Evolutionary conservation across 768 basidiomycete species (phyloP).

Genomic region (Naganishia onofrii): DNA sequence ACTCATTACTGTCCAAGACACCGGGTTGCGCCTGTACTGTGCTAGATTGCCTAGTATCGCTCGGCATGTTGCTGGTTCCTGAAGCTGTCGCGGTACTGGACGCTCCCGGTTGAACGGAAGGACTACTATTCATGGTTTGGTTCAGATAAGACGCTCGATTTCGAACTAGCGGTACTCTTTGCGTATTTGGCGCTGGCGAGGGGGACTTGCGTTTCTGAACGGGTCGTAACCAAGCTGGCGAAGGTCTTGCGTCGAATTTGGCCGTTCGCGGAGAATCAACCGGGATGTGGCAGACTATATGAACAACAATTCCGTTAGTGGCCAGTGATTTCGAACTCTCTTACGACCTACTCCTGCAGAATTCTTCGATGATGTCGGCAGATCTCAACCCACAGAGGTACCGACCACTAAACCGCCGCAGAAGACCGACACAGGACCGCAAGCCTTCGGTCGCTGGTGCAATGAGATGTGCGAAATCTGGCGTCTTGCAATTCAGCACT

Average conservation of each 20-base stretch:
- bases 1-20: neutral
- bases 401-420: slow-evolving; percentile 80
- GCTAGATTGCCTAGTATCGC: neutral
- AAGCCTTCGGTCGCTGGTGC: slow-evolving; percentile 79
- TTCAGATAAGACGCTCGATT: slow-evolving; percentile 15
- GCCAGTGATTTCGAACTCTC: slow-evolving; percentile 31
- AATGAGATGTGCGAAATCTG: slow-evolving; percentile 70
- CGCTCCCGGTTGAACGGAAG: neutral
- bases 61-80: neutral
- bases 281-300: slow-evolving; percentile 78
- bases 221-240: slow-evolving; percentile 82
- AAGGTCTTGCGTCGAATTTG: slow-evolving; percentile 54
- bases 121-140: slow-evolving; percentile 9
- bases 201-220: slow-evolving; percentile 61
- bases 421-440: slow-evolving; percentile 80
- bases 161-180: slow-evolving; percentile 10
- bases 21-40: neutral
- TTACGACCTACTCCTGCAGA: slow-evolving; percentile 68
- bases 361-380: slow-evolving; percentile 91
- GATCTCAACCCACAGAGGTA: slow-evolving; percentile 88
- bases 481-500: slow-evolving; percentile 81
- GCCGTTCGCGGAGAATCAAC: slow-evolving; percentile 64
- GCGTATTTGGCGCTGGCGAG: slow-evolving; percentile 39
- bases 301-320: slow-evolving; percentile 43
- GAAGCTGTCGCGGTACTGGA: neutral